Evolutionary conservation across 2,329 filamentous ascomycete species (phyloP).

Genomic region (Penicillium freii): DNA sequence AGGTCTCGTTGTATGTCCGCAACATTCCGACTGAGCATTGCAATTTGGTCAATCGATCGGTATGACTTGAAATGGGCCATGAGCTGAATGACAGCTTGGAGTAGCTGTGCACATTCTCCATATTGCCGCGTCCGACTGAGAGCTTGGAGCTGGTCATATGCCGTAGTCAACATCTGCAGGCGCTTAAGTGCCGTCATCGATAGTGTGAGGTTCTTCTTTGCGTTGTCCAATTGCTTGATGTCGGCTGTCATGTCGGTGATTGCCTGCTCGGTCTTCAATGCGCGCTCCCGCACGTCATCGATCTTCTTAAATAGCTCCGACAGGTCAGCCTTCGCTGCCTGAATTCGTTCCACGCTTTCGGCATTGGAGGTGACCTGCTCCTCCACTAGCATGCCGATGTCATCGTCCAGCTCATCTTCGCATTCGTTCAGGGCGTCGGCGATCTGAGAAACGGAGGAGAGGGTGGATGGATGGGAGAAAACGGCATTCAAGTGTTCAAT

Average conservation of each 20-base stretch:
- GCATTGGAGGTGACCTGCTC: slow-evolving; percentile 80
- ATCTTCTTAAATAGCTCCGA: slow-evolving; percentile 90
- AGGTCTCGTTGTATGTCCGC: slow-evolving; percentile 89
- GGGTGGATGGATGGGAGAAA: slow-evolving; percentile 83
- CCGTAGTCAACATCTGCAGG: slow-evolving; percentile 96
- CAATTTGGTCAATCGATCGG: slow-evolving; percentile 95
- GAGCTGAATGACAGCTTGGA: slow-evolving; percentile 93
- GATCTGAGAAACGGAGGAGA: slow-evolving; percentile 72
- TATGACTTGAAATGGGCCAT: slow-evolving; percentile 99
- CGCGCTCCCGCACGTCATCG: slow-evolving; percentile 83
- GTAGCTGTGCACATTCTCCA: slow-evolving; percentile 84
- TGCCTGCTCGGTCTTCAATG: slow-evolving; percentile 86
- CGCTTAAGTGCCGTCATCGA: slow-evolving; percentile 98
- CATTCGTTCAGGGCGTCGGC: slow-evolving; percentile 70
- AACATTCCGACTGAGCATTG: slow-evolving; percentile 85
- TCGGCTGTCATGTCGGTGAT: slow-evolving; percentile 99
- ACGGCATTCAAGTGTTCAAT: slow-evolving; percentile 90
- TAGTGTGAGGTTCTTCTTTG: slow-evolving; percentile 91
- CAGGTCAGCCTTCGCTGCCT: slow-evolving; percentile 84
- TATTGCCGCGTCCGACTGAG: slow-evolving; percentile 86
- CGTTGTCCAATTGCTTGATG: slow-evolving; percentile 94
- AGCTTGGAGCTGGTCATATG: slow-evolving; percentile 91
- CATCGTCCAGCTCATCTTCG: slow-evolving; percentile 76
- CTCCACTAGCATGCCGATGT: slow-evolving; percentile 70
- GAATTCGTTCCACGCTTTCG: slow-evolving; percentile 86